Percentiles rank a stretch among this genome's conserved stretches.
phyloP scores from a whole-genome alignment of 2,329 filamentous ascomycete species.

The Thelonectria blattea region DNA sequence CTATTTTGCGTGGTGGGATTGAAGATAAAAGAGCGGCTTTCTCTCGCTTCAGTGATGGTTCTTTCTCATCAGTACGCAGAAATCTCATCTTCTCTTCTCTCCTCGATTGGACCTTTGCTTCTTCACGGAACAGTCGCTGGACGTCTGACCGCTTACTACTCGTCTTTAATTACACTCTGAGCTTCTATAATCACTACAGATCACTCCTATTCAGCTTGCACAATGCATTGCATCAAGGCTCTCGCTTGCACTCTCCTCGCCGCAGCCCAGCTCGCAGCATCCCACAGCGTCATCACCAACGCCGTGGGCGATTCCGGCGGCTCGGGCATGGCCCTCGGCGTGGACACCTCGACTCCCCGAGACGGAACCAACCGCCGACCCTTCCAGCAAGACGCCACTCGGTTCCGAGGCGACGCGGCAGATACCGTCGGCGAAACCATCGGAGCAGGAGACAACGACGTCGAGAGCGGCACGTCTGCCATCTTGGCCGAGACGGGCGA shows the following conservation, averaged over 20 bases:
- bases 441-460: conserved; percentile 60
- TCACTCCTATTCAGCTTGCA: neutral
- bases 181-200: neutral
- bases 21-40: neutral
- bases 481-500: conserved; percentile 64
- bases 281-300: conserved; percentile 65
- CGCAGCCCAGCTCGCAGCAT: conserved; percentile 56
- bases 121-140: neutral
- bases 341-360: conserved; percentile 63
- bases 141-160: neutral
- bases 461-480: conserved; percentile 60
- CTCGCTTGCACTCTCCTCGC: neutral
- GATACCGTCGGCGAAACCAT: conserved; percentile 65
- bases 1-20: neutral
- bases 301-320: conserved; percentile 65
- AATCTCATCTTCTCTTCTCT: neutral
- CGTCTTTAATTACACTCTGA: neutral
- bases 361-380: conserved; percentile 65
- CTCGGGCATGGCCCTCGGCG: conserved; percentile 55
- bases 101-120: neutral
- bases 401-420: conserved; percentile 61
- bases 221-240: neutral
- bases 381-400: conserved; percentile 69
- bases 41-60: neutral
- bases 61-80: neutral